phyloP scores from a whole-genome alignment of 2,329 filamentous ascomycete species.

The Hortaea sp. region DNA sequence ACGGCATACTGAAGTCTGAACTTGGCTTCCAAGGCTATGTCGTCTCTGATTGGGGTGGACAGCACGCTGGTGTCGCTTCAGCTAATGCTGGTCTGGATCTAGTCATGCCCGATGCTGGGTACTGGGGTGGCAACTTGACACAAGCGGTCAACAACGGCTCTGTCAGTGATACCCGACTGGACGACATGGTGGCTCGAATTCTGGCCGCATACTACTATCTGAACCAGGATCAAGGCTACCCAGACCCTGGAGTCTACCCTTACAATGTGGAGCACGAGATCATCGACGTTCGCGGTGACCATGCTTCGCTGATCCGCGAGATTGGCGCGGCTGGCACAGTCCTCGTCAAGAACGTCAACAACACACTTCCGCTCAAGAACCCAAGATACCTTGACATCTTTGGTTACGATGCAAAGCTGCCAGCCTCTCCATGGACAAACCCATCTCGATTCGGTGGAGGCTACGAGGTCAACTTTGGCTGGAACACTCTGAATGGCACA shows the following conservation, averaged over 20 bases:
- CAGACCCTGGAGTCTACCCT: constrained; percentile 19
- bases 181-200: constrained; percentile 82
- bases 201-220: constrained; percentile 87
- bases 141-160: constrained; percentile 21
- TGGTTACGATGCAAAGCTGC: constrained; percentile 24
- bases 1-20: constrained; percentile 57
- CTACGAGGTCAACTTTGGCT: constrained; percentile 56
- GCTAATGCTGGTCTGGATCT: constrained; percentile 18
- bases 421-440: not conserved
- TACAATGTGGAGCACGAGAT: not conserved
- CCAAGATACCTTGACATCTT: constrained; percentile 13
- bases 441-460: constrained; percentile 30
- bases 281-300: constrained; percentile 32
- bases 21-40: constrained; percentile 23
- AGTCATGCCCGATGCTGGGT: constrained; percentile 14
- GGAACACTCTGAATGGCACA: constrained; percentile 28
- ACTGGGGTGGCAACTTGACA: constrained; percentile 11
- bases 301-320: constrained; percentile 38
- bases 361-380: constrained; percentile 43
- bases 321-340: constrained; percentile 49
- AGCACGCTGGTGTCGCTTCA: constrained; percentile 14
- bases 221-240: constrained; percentile 62
- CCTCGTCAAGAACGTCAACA: constrained; percentile 54
- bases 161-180: constrained; percentile 44
- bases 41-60: constrained; percentile 40